Percentiles rank a stretch among this genome's conserved stretches.
Evolutionary conservation across 805 yeast genomes (phyloP).

Genomic region (Saccharomycopsis selenospora): DNA sequence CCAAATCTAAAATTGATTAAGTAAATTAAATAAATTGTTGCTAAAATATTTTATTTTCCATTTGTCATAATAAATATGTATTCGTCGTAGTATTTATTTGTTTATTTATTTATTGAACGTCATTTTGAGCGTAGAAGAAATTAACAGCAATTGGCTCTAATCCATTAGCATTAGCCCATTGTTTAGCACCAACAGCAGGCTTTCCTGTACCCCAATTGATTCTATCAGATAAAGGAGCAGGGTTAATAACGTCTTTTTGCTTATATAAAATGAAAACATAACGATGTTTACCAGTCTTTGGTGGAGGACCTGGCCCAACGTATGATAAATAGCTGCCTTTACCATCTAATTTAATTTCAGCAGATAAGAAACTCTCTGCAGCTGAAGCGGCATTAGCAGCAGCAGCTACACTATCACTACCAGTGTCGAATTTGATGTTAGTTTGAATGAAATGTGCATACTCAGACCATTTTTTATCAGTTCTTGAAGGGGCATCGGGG

Average conservation of each 20-base stretch:
- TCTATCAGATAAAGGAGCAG: constrained; percentile 33
- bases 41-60: too few species aligned
- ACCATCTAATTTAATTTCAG: constrained; percentile 29
- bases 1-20: constrained; percentile 13
- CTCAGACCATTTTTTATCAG: constrained; percentile 84
- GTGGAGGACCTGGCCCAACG: constrained; percentile 87
- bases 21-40: too few species aligned
- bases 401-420: constrained; percentile 24
- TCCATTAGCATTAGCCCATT: constrained; percentile 62
- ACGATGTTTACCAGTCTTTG: constrained; percentile 78
- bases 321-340: constrained; percentile 46
- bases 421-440: constrained; percentile 36
- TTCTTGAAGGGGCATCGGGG: constrained; percentile 87
- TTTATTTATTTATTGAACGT: constrained; percentile 12
- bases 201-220: constrained; percentile 82
- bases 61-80: too few species aligned
- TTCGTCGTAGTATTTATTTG: too few species aligned
- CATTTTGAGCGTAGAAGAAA: constrained; percentile 74
- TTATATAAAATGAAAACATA: constrained; percentile 72
- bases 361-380: constrained; percentile 27
- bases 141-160: constrained; percentile 66
- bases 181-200: constrained; percentile 71
- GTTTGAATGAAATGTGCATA: constrained; percentile 67
- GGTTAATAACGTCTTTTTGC: constrained; percentile 34
- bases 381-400: constrained; percentile 8